Evolutionary conservation across 768 basidiomycete genomes (phyloP).

Genomic region (Leccinum subtestaceum): DNA sequence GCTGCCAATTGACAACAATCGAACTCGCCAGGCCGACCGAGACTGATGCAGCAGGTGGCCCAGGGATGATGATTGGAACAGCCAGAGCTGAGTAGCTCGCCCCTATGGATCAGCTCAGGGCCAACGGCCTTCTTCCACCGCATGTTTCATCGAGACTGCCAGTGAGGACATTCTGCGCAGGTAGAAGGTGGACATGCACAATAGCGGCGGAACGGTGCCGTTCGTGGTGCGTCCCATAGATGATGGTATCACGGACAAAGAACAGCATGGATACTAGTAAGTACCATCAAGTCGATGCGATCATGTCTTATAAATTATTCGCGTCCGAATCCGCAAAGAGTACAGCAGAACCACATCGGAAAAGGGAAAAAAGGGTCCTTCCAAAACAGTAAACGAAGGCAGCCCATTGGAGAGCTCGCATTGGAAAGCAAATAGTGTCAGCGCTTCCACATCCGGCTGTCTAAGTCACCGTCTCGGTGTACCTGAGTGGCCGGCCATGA

Average conservation of each 20-base stretch:
- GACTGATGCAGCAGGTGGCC: constrained; percentile 23
- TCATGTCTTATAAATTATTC: constrained; percentile 3
- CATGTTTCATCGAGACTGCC: constrained; percentile 14
- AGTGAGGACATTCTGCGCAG: constrained; percentile 20
- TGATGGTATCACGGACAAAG: neutral
- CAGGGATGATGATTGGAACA: constrained; percentile 33
- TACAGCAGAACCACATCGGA: neutral
- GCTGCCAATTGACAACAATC: constrained; percentile 25
- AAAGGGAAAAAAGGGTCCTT: neutral
- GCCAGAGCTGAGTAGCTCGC: constrained; percentile 29
- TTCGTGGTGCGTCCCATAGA: neutral
- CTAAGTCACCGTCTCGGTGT: neutral
- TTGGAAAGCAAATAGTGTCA: neutral
- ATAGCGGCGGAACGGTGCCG: neutral
- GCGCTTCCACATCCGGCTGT: neutral
- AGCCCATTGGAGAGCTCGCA: neutral
- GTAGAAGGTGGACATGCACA: constrained; percentile 19
- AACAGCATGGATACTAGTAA: neutral
- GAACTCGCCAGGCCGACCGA: constrained; percentile 13
- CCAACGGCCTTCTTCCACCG: constrained; percentile 12
- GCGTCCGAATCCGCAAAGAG: neutral
- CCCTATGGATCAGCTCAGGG: constrained; percentile 25
- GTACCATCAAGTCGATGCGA: neutral
- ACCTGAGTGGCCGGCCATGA: neutral
- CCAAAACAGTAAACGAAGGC: neutral